Evolutionary conservation across 2,329 filamentous ascomycete species (phyloP).

Genomic region (Fusarium sarcochroum): DNA sequence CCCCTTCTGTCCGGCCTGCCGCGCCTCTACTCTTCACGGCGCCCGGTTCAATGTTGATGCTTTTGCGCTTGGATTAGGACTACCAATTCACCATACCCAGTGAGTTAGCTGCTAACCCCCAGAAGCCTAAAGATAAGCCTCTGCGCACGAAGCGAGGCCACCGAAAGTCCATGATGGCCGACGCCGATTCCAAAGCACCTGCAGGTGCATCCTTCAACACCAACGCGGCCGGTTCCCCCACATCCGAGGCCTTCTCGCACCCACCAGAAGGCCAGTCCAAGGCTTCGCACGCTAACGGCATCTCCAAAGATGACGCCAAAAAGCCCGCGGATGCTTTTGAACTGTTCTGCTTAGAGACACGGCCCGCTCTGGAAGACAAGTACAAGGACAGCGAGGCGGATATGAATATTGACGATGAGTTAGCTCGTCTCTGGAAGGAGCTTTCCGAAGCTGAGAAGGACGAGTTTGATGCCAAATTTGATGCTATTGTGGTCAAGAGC

Average conservation of each 20-base stretch:
- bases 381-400: constrained; percentile 53
- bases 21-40: constrained; percentile 33
- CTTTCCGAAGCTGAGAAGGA: constrained; percentile 65
- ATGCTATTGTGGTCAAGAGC: constrained; percentile 45
- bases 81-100: constrained; percentile 50
- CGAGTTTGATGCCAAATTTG: constrained; percentile 59
- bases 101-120: constrained; percentile 55
- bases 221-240: constrained; percentile 63
- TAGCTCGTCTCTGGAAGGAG: constrained; percentile 68
- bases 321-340: constrained; percentile 66
- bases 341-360: constrained; percentile 67
- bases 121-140: constrained; percentile 82
- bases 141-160: constrained; percentile 81
- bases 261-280: constrained; percentile 51
- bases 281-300: constrained; percentile 56
- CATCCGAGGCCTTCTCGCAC: constrained; percentile 64
- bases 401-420: constrained; percentile 66
- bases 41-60: constrained; percentile 52
- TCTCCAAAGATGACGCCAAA: constrained; percentile 58
- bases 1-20: constrained; percentile 30
- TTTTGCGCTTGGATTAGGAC: constrained; percentile 54
- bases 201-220: constrained; percentile 60
- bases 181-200: constrained; percentile 59
- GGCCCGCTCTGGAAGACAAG: constrained; percentile 61
- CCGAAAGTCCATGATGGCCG: constrained; percentile 68